Conservation (phyloP, 1,284 basidiomycete genomes). For the Cutaneotrichosporon cyanovorans region DNA sequence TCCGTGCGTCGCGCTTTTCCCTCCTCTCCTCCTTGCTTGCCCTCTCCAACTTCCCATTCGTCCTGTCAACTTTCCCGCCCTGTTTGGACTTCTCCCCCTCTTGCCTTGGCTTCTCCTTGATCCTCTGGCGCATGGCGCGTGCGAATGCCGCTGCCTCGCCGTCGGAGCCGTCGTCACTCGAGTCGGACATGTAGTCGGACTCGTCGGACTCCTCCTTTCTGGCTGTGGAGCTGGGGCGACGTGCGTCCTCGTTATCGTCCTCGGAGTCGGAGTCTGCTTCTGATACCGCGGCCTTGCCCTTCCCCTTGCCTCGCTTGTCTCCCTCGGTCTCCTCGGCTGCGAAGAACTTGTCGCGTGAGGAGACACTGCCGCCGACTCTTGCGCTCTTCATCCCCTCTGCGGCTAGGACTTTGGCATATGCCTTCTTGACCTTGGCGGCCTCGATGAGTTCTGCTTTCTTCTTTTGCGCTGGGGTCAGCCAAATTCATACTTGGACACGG, state of each 20-base stretch:
- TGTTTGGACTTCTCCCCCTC: not conserved
- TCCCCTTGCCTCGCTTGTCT: not conserved
- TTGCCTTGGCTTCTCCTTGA: not conserved
- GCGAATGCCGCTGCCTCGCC: slow-evolving; percentile 10
- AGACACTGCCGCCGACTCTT: slow-evolving; percentile 27
- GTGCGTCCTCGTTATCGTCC: not conserved
- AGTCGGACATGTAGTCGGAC: not conserved
- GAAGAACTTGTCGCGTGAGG: slow-evolving; percentile 1
- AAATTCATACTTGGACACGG: too few species aligned
- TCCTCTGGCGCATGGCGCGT: not conserved
- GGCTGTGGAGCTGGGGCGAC: not conserved
- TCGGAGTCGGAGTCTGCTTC: too few species aligned
- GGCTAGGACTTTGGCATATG: slow-evolving; percentile 48
- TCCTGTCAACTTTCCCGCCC: not conserved
- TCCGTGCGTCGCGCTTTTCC: not conserved
- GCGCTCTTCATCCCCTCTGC: slow-evolving; percentile 42
- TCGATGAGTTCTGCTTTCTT: slow-evolving; percentile 51
- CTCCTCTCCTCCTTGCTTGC: not conserved
- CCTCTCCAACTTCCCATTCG: not conserved
- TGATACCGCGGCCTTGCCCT: not conserved
- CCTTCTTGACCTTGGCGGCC: slow-evolving; percentile 50
- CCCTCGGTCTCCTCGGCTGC: not conserved
- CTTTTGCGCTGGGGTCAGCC: slow-evolving; percentile 44
- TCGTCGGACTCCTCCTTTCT: not conserved
- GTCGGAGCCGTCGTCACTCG: not conserved